phyloP scores from a whole-genome alignment of 2,329 filamentous ascomycete species.

The Samsoniella hepiali region DNA sequence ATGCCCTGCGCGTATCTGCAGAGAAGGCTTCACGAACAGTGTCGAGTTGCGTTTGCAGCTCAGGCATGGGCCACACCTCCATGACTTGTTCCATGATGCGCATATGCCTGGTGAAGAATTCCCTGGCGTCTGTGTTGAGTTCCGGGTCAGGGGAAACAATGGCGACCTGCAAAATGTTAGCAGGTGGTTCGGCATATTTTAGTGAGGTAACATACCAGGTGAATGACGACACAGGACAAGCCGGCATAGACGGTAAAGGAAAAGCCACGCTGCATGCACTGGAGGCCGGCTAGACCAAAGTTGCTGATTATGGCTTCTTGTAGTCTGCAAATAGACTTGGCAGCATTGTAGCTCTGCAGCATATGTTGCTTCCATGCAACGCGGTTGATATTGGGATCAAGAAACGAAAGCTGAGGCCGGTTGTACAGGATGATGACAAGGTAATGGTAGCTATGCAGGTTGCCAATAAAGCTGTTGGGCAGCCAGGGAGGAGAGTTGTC shows the following conservation, averaged over 20 bases:
- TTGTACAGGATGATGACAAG: slow-evolving; percentile 83
- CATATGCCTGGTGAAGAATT: slow-evolving; percentile 93
- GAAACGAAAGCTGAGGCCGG: slow-evolving; percentile 76
- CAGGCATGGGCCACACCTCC: slow-evolving; percentile 79
- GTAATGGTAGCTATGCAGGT: slow-evolving; percentile 86
- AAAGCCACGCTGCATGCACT: slow-evolving; percentile 91
- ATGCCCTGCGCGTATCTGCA: slow-evolving; percentile 76
- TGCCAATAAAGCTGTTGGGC: slow-evolving; percentile 81
- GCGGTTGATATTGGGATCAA: slow-evolving; percentile 67
- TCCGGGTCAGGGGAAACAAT: slow-evolving; percentile 91
- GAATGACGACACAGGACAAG: slow-evolving; percentile 86
- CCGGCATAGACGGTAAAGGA: slow-evolving; percentile 95
- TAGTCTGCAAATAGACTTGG: slow-evolving; percentile 78
- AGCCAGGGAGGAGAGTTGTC: slow-evolving; percentile 82
- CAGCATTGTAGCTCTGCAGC: slow-evolving; percentile 78
- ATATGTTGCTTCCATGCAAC: slow-evolving; percentile 86
- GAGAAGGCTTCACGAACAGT: slow-evolving; percentile 89
- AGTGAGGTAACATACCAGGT: slow-evolving; percentile 64
- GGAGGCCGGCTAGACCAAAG: slow-evolving; percentile 74
- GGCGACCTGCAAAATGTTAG: slow-evolving; percentile 61
- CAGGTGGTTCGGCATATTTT: not conserved
- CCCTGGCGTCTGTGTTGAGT: slow-evolving; percentile 76
- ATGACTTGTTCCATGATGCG: slow-evolving; percentile 84
- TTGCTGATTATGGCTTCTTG: slow-evolving; percentile 78
- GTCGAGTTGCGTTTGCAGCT: slow-evolving; percentile 87